Percentiles rank a stretch among this genome's conserved stretches.
These are phyloP conservation scores for Peronospora tabacina DNA, from an alignment of 352 stramenopile species.

Conservation along the genomic window DNA sequence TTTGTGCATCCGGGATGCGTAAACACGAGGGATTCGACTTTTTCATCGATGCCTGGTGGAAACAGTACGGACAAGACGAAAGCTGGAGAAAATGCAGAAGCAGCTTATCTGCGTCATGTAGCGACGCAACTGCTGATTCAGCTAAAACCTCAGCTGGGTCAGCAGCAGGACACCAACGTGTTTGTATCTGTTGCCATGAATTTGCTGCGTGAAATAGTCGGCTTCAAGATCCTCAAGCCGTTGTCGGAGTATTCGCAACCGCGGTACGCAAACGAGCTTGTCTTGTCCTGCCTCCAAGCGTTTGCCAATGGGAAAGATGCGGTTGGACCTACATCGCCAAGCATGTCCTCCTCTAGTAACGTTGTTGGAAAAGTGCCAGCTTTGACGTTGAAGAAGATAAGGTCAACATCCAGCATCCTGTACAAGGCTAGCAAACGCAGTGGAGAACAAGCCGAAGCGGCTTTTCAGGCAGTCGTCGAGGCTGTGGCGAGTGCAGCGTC, in stretches of 20 bases:
- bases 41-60: background rate
- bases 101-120: conserved; percentile 59
- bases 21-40: conserved; percentile 3
- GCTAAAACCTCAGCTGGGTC: conserved; percentile 52
- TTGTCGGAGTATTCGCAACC: conserved; percentile 61
- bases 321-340: conserved; percentile 7
- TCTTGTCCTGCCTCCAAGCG: conserved; percentile 35
- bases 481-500: conserved; percentile 47
- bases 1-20: conserved; percentile 69
- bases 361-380: conserved; percentile 23
- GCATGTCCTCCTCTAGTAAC: conserved; percentile 12
- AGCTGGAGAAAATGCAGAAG: conserved; percentile 34
- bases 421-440: conserved; percentile 68
- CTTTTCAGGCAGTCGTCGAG: conserved; percentile 61
- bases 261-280: conserved; percentile 60
- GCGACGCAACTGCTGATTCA: conserved; percentile 55
- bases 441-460: conserved; percentile 57
- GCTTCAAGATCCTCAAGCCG: conserved; percentile 62
- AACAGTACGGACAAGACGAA: conserved; percentile 20
- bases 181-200: conserved; percentile 65
- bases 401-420: conserved; percentile 50
- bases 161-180: conserved; percentile 44
- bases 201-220: conserved; percentile 49
- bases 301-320: conserved; percentile 35
- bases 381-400: conserved; percentile 48